Evolutionary conservation across 306 rosid genomes (phyloP), one percentile per base, ranked within the genome.

Genomic region (Biancaea sappan): DNA sequence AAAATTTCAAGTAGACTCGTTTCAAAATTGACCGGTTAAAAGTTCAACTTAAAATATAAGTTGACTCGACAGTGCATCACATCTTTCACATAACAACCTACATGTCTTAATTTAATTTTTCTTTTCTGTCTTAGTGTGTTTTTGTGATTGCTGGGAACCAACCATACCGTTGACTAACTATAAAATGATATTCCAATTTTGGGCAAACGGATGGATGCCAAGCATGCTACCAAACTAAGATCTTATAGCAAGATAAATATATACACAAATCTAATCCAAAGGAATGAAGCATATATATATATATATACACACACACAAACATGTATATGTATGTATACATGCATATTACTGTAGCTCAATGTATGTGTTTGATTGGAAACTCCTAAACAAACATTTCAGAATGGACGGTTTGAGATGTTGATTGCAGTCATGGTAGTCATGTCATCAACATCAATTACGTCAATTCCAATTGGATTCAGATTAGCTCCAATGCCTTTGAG

Each of bases 111-210:
- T n/a, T n/a, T n/a, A n/a, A n/a, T 19, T 46, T 16, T 57, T 12
- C n/a, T 18, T 32, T 12, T 28, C 4, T 4, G 13, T n/a, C 19
- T 37, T 61, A n/a, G 1, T 7, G 8, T 35, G 71, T 6, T 53
- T 50, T 35, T 56, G 9, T 46, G 43, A 43, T 5, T 57, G 75
- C 24, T 37, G 58, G 75, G 48, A 46, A 73, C 60, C 77, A 63
- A 70, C 47, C 52, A 14, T 43, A 15, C 57, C 51, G 48, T 75
- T 80, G 84, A 75, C 73, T 25, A 75, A 53, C 28, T 15, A n/a
- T n/a, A 32, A 59, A 48, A 50, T n/a, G 10, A 40, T 32, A 66
- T 31, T 0, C 60, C 25, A n/a, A 61, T 34, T 18, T n/a, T n/a
- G n/a, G 38, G 37, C 40, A 14, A 58, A 35, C 16, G 16, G 29